A percentile compares a stretch with the other conserved stretches of the same genome.
Evolutionary conservation across 768 basidiomycete species (phyloP).

Genomic region (Calocybe indica): DNA sequence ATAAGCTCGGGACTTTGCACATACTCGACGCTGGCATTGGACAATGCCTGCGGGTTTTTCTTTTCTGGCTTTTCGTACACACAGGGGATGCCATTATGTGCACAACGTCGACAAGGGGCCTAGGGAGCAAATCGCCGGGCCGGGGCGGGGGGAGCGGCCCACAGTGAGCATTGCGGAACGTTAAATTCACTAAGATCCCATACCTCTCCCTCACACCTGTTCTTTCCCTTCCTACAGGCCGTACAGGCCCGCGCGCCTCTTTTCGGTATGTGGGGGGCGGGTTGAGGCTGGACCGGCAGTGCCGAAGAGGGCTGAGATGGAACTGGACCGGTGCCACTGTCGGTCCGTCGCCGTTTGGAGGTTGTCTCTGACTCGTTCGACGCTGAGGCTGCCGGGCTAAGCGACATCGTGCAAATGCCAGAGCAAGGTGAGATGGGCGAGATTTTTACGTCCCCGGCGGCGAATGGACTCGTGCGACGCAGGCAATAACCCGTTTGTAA

Average conservation of each 20-base stretch:
- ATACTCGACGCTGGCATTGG: constrained; percentile 71
- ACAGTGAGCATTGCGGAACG: constrained; percentile 48
- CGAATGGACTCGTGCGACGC: constrained; percentile 3
- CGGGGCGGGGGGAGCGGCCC: constrained; percentile 69
- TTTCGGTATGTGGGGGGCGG: constrained; percentile 71
- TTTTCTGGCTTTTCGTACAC: constrained; percentile 91
- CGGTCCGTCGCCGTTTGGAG: constrained; percentile 54
- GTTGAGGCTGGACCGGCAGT: constrained; percentile 22
- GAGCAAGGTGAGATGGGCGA: constrained; percentile 12
- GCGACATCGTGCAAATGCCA: constrained; percentile 44
- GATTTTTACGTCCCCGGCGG: constrained; percentile 8
- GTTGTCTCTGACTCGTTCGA: constrained; percentile 51
- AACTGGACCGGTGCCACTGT: constrained; percentile 15
- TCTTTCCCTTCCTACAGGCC: constrained; percentile 87
- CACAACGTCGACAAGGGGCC: constrained; percentile 89
- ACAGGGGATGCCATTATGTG: constrained; percentile 73
- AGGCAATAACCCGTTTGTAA: neutral
- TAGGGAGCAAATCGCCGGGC: constrained; percentile 55
- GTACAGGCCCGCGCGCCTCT: constrained; percentile 87
- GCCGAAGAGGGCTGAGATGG: constrained; percentile 28
- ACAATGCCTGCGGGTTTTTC: constrained; percentile 58
- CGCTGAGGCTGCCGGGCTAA: constrained; percentile 54
- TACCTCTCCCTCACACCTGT: constrained; percentile 91
- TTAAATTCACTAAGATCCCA: constrained; percentile 26
- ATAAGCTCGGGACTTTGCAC: constrained; percentile 12